A percentile compares a stretch with the other conserved stretches of the same genome.
Evolutionary conservation across 139 green algal species (phyloP).

Genomic region (Chlamydomonas sp.): DNA sequence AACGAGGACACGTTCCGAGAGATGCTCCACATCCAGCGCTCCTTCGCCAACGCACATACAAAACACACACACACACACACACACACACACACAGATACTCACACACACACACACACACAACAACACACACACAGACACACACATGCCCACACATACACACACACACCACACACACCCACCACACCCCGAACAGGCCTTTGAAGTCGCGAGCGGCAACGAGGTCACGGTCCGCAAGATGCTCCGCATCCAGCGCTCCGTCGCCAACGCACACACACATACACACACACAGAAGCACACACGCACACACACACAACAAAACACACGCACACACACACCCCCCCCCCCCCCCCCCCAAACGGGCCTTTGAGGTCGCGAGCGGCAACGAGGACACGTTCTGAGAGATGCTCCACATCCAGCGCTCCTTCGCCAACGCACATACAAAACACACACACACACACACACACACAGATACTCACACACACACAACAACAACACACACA

Average conservation of each 20-base stretch:
- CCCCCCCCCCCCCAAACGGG: no score
- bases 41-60: not conserved
- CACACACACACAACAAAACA: no score
- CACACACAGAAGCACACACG: no score
- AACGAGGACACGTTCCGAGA: not conserved
- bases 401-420: not conserved
- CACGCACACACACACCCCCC: no score
- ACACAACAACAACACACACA: no score
- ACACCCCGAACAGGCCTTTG: slow-evolving; percentile 61
- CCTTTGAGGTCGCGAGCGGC: not conserved
- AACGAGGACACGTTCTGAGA: not conserved
- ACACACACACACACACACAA: no score
- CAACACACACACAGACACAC: no score
- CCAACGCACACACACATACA: no score
- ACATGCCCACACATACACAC: no score
- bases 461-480: no score
- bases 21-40: not conserved
- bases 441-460: slow-evolving; percentile 32
- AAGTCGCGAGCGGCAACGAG: slow-evolving; percentile 78
- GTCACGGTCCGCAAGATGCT: slow-evolving; percentile 94
- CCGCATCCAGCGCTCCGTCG: slow-evolving; percentile 67
- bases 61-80: no score
- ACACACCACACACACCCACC: not conserved
- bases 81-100: no score
- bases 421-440: not conserved